Evolutionary conservation across 208 protist species (phyloP), one percentile per base, ranked within the genome.

Genomic region (Leishmania gerbilli): DNA sequence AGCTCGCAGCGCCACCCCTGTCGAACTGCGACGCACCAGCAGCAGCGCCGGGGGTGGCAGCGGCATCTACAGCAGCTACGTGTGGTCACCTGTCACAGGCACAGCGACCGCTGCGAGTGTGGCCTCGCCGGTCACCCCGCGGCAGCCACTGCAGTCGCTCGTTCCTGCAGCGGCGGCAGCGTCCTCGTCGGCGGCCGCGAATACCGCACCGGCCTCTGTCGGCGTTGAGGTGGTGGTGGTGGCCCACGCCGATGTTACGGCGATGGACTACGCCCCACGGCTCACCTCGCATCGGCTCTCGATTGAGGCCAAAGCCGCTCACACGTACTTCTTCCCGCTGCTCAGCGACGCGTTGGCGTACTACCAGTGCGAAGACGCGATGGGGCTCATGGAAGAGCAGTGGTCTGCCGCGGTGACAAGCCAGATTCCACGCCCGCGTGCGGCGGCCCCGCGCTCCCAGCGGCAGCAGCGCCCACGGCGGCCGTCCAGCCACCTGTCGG

Each of bases 211-310:
- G 27, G 34, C 37, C 3, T 42, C 76, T 17, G 47, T 55, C 0
- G 82, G 91, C 8, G 91, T 95, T 6, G 94, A 97, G 83, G 92
- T 89, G 17, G 77, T 97, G 62, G 92, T 93, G 62, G 74, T 97
- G 0, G 71, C 79, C 3, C 91, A 95, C 65, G 85, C 80, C 2
- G 90, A 95, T 75, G 55, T 97, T 9, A 95, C 92, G 4, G 92
- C 91, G 42, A 85, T 92, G 67, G 94, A 97, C 87, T 95, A 94
- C 58, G 83, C 79, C 21, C 86, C 92, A 0, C 84, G 87, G 17
- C 83, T 97, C 34, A 83, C 87, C 55, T 88, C 88, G 1, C 92
- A 88, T 65, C 88, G 94, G 31, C 87, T 95, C 49, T 88, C 94
- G 17, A 87, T 97, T 51, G 94, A 97, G 62, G 84, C 90, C 21